phyloP scores from a whole-genome alignment of 257 asterid species.

The Solanum dulcamara region DNA sequence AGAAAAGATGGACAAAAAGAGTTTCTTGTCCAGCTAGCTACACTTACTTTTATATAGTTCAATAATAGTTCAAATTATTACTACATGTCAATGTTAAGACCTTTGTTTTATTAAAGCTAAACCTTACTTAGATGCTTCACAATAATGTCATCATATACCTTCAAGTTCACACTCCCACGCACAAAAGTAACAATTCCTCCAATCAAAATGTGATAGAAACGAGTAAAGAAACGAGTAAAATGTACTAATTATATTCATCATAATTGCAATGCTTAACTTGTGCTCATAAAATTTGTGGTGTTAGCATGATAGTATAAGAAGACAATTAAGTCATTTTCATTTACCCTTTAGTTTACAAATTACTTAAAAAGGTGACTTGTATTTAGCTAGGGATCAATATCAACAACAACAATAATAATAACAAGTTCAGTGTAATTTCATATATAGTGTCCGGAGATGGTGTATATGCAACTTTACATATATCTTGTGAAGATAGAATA shows the following conservation, averaged over 20 bases:
- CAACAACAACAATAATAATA: neutral
- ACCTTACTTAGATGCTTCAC: neutral
- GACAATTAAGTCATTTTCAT: neutral
- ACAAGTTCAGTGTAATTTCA: no score
- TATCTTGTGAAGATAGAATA: neutral
- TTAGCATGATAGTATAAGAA: neutral
- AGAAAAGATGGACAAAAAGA: neutral
- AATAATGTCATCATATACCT: neutral
- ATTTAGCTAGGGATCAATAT: neutral
- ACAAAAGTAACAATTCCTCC: neutral
- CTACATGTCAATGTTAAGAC: neutral
- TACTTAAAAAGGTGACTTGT: neutral
- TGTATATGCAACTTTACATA: neutral
- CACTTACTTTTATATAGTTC: neutral
- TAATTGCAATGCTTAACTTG: neutral
- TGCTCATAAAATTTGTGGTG: neutral
- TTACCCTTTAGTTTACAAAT: neutral
- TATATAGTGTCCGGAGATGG: neutral
- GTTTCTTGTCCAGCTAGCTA: neutral
- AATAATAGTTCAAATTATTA: neutral
- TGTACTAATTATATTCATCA: neutral
- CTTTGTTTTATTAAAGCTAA: neutral
- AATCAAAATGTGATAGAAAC: neutral
- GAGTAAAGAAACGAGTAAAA: neutral
- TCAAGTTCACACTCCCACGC: neutral